phyloP scores from a whole-genome alignment of 176 grass and related monocot genomes.

The Puccinellia tenuiflora region DNA sequence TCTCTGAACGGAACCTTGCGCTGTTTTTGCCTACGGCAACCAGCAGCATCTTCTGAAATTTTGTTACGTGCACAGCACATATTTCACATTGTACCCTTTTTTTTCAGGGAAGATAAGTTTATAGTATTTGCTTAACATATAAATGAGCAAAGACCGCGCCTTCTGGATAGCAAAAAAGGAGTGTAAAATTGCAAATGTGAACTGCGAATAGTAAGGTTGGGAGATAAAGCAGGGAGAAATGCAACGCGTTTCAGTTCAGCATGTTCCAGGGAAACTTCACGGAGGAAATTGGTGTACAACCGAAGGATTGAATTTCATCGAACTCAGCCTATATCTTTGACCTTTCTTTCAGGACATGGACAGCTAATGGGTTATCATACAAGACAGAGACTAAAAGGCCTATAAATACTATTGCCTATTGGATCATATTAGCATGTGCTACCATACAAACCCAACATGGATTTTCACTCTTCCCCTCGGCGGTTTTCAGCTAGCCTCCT shows the following conservation, averaged over 20 bases:
- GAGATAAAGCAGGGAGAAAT: background rate
- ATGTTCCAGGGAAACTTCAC: background rate
- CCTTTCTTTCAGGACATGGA: constrained; percentile 8
- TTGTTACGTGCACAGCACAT: background rate
- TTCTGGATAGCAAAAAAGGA: background rate
- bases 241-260: background rate
- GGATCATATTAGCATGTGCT: background rate
- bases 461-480: background rate
- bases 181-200: background rate
- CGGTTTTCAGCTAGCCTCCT: background rate
- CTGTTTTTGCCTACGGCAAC: background rate
- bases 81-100: background rate
- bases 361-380: background rate
- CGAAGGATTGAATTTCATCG: background rate
- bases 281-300: background rate
- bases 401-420: constrained; percentile 15
- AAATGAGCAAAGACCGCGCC: background rate
- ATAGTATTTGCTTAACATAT: background rate
- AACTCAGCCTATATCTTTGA: constrained; percentile 20
- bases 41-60: background rate
- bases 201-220: background rate
- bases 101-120: background rate
- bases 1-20: background rate
- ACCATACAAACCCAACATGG: background rate
- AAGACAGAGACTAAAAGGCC: background rate